Evolutionary conservation across 768 basidiomycete genomes (phyloP).

Genomic region (Russula ochroleuca): DNA sequence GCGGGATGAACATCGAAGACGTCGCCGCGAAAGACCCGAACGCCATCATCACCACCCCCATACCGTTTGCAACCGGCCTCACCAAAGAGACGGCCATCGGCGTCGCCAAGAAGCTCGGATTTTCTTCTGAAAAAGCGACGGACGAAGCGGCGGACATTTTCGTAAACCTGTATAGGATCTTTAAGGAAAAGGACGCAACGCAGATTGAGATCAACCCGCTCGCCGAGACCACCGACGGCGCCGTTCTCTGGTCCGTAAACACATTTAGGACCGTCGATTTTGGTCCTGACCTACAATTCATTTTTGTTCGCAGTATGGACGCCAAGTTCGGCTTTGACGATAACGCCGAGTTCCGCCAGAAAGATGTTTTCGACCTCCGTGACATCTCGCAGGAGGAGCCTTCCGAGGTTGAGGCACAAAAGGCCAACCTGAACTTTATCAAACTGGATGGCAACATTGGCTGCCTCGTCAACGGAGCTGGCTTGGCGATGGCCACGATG

Average conservation of each 20-base stretch:
- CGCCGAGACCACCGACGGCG: conserved; percentile 86
- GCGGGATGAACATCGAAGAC: conserved; percentile 99
- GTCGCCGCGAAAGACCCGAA: conserved; percentile 93
- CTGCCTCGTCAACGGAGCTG: conserved; percentile 97
- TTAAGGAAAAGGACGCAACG: conserved; percentile 98
- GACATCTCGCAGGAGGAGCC: conserved; percentile 95
- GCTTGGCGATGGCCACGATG: conserved; percentile 99
- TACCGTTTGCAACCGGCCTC: conserved; percentile 80
- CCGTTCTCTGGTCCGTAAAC: conserved; percentile 77
- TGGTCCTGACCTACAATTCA: conserved; percentile 12
- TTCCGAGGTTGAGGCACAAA: conserved; percentile 96
- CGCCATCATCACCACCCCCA: conserved; percentile 93
- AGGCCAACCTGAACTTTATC: conserved; percentile 95
- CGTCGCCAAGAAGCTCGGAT: conserved; percentile 88
- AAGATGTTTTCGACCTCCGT: conserved; percentile 81
- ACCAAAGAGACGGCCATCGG: conserved; percentile 63
- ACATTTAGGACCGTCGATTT: background rate
- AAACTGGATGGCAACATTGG: conserved; percentile 97
- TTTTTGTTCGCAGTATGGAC: conserved; percentile 77
- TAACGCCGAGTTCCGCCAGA: conserved; percentile 97
- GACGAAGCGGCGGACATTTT: conserved; percentile 91
- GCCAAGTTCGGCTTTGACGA: conserved; percentile 99
- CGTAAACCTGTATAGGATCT: conserved; percentile 89
- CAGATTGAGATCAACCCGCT: conserved; percentile 99
- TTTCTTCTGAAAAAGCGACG: conserved; percentile 65